Conservation (phyloP, 345 rosid genomes). For the Citrus mangshanensis region DNA sequence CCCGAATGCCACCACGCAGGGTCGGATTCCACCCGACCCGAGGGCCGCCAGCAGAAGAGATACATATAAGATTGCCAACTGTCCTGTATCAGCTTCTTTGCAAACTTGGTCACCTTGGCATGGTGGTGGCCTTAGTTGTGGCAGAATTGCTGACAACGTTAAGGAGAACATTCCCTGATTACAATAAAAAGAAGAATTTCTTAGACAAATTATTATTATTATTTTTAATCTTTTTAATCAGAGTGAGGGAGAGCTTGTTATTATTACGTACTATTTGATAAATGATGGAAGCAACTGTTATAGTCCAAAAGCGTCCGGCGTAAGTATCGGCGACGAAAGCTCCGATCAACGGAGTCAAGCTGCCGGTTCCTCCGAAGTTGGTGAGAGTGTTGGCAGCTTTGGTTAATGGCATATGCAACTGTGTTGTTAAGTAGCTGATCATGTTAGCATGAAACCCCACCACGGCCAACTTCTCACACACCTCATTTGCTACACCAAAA, state of each 20-base stretch:
- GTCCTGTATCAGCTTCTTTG: slow-evolving; percentile 58
- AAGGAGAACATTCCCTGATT: slow-evolving; percentile 70
- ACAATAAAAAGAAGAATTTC: neutral
- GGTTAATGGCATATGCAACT: slow-evolving; percentile 87
- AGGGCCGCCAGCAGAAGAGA: slow-evolving; percentile 70
- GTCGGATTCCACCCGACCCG: slow-evolving; percentile 79
- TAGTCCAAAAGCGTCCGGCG: slow-evolving; percentile 90
- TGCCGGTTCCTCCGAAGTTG: slow-evolving; percentile 78
- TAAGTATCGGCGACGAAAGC: slow-evolving; percentile 83
- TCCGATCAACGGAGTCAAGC: slow-evolving; percentile 83
- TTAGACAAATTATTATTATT: too few relatives aligned
- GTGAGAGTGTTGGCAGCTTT: slow-evolving; percentile 93
- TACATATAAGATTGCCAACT: slow-evolving; percentile 53
- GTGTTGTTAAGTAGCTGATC: slow-evolving; percentile 81
- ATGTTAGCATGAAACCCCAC: slow-evolving; percentile 79
- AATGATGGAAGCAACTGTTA: slow-evolving; percentile 60
- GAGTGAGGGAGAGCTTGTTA: neutral
- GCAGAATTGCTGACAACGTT: slow-evolving; percentile 70
- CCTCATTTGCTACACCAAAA: slow-evolving; percentile 65
- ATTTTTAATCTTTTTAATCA: too few relatives aligned
- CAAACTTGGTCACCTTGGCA: slow-evolving; percentile 56
- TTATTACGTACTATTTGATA: slow-evolving; percentile 52
- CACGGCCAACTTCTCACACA: slow-evolving; percentile 84
- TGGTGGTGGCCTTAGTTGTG: slow-evolving; percentile 68
- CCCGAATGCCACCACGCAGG: slow-evolving; percentile 86